Evolutionary conservation across 169 alveolate species (phyloP).

Genomic region (Eimeria necatrix): DNA sequence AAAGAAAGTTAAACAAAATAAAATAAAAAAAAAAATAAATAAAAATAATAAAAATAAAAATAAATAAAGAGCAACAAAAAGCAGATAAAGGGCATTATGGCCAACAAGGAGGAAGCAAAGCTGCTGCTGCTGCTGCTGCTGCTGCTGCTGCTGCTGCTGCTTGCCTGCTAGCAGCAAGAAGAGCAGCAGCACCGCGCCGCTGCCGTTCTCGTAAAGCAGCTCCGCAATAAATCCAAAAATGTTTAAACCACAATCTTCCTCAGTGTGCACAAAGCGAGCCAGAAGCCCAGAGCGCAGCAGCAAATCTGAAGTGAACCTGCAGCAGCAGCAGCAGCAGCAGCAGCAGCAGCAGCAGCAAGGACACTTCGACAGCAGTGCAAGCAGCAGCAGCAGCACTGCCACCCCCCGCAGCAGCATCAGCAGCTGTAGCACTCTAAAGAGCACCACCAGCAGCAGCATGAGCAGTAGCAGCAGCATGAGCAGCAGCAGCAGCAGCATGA

Average conservation of each 20-base stretch:
- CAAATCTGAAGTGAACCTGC: conserved; percentile 44
- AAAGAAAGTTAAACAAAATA: not conserved
- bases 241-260: not conserved
- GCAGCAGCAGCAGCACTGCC: no score
- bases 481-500: no score
- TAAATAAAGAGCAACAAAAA: no score
- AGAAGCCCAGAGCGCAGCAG: conserved; percentile 38
- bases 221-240: conserved; percentile 15
- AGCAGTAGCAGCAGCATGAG: no score
- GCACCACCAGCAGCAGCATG: no score
- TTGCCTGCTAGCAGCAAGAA: conserved; percentile 25
- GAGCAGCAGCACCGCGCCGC: conserved; percentile 12
- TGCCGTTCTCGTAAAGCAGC: conserved; percentile 7
- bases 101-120: not conserved
- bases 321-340: no score
- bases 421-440: no score
- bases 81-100: not conserved
- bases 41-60: not conserved
- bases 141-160: not conserved
- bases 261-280: not conserved
- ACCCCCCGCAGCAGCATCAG: no score
- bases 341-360: no score
- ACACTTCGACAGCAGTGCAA: no score
- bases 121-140: not conserved
- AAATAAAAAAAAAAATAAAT: not conserved